Conservation (phyloP, 768 basidiomycete species). For the Leccinum boreale region DNA sequence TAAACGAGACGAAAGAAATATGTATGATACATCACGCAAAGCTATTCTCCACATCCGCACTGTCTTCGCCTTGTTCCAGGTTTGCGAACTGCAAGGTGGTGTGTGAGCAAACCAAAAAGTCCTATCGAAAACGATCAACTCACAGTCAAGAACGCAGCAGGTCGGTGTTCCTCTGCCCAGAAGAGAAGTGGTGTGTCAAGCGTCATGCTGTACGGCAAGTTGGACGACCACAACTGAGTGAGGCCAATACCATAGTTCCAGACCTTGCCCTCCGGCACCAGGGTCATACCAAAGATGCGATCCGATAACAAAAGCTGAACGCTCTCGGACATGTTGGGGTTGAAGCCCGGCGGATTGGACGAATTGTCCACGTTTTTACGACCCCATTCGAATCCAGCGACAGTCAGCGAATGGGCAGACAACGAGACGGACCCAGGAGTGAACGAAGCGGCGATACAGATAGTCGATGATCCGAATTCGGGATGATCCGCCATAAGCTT, state of each 20-base stretch:
- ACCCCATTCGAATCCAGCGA: conserved; percentile 97
- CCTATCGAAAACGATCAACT: conserved; percentile 33
- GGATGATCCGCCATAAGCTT: conserved; percentile 97
- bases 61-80: conserved; percentile 87
- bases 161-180: conserved; percentile 96
- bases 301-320: conserved; percentile 93
- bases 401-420: conserved; percentile 85
- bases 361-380: conserved; percentile 88
- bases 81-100: conserved; percentile 68
- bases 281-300: conserved; percentile 91
- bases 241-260: conserved; percentile 98
- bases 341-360: conserved; percentile 86
- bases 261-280: conserved; percentile 89
- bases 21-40: conserved; percentile 60
- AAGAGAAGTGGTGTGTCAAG: conserved; percentile 92
- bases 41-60: conserved; percentile 93
- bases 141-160: too few species aligned
- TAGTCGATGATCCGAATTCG: conserved; percentile 91
- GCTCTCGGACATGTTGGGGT: conserved; percentile 96
- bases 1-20: conserved; percentile 2
- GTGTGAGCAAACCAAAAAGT: background rate
- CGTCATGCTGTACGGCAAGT: conserved; percentile 74
- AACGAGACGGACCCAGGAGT: conserved; percentile 97
- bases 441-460: conserved; percentile 92
- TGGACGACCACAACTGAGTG: conserved; percentile 88